phyloP scores from a whole-genome alignment of 169 alveolate genomes.

The Perkinsus olseni region DNA sequence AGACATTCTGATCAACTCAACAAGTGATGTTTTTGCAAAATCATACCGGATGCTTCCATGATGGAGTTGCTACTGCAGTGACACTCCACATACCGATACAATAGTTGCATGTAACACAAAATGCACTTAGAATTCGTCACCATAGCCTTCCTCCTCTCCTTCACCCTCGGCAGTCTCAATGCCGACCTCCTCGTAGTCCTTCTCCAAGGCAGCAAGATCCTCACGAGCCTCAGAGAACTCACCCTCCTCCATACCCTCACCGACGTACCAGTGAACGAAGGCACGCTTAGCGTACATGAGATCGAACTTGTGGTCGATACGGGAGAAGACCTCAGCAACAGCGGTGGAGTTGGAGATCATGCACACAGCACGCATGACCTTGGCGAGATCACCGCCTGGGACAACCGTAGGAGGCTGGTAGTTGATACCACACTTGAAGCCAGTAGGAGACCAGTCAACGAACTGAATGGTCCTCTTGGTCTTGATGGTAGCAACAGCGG shows the following conservation, averaged over 20 bases:
- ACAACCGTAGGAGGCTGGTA: slow-evolving; percentile 92
- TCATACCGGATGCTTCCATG: too few species aligned
- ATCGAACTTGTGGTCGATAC: slow-evolving; percentile 85
- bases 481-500: slow-evolving; percentile 82
- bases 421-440: slow-evolving; percentile 92
- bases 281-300: slow-evolving; percentile 90
- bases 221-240: slow-evolving; percentile 92
- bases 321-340: slow-evolving; percentile 83
- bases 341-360: slow-evolving; percentile 91
- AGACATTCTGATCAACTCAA: too few species aligned
- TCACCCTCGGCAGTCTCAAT: slow-evolving; percentile 63
- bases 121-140: slow-evolving; percentile 37
- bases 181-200: slow-evolving; percentile 70
- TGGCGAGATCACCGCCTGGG: slow-evolving; percentile 91
- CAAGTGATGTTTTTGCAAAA: too few species aligned
- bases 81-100: too few species aligned
- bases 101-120: too few species aligned
- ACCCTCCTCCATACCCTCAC: slow-evolving; percentile 93
- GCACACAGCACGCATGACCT: slow-evolving; percentile 83
- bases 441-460: slow-evolving; percentile 95
- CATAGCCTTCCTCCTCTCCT: slow-evolving; percentile 75
- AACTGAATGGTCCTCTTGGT: slow-evolving; percentile 81
- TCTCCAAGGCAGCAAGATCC: slow-evolving; percentile 89
- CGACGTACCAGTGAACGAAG: slow-evolving; percentile 92
- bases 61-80: too few species aligned